Evolutionary conservation across 2,329 filamentous ascomycete genomes (phyloP), one percentile per base, ranked within the genome.

Genomic region (Septoria linicola): DNA sequence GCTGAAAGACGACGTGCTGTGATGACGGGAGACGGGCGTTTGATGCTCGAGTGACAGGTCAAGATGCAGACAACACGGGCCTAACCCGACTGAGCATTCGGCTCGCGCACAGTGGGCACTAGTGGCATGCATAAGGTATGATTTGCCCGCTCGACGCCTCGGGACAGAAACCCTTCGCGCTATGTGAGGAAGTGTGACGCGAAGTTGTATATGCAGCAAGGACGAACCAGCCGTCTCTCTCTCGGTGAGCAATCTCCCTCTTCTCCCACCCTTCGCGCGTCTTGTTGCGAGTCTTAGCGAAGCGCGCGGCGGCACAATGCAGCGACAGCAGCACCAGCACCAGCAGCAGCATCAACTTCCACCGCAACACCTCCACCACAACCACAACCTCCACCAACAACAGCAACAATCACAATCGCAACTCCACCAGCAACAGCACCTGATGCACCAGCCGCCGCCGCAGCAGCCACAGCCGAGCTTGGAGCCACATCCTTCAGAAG

Each of bases 391-490:
- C 8, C 20, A 47, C 7, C 34, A 37, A 2, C 34, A 37, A 3
- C 34, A 31, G n/a, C 21, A 21, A 4, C 35, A 30, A 39, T 39
- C 16, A 16, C 17, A 39, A 21, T 21, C 5, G 13, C 40, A 41
- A 7, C 41, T 31, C 14, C 25, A 43, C 11, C 44, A 47, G 6
- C 44, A 31, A 2, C 32, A 35, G 14, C 44, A 36, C 43, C 14
- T 27, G 10, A 27, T 27, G 40, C 48, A 30, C 23, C 40, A 51
- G 41, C 47, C 36, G 14, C 49, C 36, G 14, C 49, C 46, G 43
- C 43, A 32, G 34, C 43, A 43, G 50, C 50, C 50, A 48, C 44
- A 53, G 37, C 50, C 44, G 50, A 41, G 37, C 37, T 21, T 41
- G 43, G 43, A 53, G 39, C 44, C 39, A 32, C 45, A 48, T 30